Conservation (phyloP, 1,139 yeast genomes). For the Torulaspora pretoriensis region DNA sequence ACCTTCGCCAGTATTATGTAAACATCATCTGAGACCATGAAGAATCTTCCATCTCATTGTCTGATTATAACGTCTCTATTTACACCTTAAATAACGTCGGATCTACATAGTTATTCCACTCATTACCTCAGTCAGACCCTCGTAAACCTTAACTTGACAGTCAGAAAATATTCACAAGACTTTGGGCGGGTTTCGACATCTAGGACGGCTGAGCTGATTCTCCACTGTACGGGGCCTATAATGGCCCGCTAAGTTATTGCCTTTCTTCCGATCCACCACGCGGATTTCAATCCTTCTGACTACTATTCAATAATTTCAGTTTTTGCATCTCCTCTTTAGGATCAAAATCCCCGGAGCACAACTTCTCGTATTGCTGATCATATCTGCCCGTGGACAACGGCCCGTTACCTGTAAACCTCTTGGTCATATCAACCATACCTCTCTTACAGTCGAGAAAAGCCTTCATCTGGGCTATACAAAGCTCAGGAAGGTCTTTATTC, state of each 20-base stretch:
- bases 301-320: slow-evolving; percentile 41
- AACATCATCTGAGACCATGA: too few species aligned
- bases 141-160: too few species aligned
- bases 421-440: slow-evolving; percentile 84
- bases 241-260: neutral
- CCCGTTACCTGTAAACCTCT: slow-evolving; percentile 90
- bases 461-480: slow-evolving; percentile 78
- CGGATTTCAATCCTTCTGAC: slow-evolving; percentile 17
- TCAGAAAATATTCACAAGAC: too few species aligned
- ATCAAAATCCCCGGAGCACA: slow-evolving; percentile 76
- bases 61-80: too few species aligned
- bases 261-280: neutral
- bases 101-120: too few species aligned
- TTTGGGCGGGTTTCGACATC: too few species aligned
- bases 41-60: too few species aligned
- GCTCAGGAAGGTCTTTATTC: slow-evolving; percentile 72
- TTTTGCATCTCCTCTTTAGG: slow-evolving; percentile 74
- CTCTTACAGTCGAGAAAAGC: slow-evolving; percentile 85
- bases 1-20: too few species aligned
- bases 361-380: slow-evolving; percentile 77
- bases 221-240: too few species aligned
- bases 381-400: slow-evolving; percentile 88
- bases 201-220: too few species aligned
- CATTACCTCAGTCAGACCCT: too few species aligned
- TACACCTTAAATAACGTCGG: too few species aligned